Evolutionary conservation across 345 rosid genomes (phyloP), one percentile per base, ranked within the genome.

Genomic region (Hibiscus trionum): DNA sequence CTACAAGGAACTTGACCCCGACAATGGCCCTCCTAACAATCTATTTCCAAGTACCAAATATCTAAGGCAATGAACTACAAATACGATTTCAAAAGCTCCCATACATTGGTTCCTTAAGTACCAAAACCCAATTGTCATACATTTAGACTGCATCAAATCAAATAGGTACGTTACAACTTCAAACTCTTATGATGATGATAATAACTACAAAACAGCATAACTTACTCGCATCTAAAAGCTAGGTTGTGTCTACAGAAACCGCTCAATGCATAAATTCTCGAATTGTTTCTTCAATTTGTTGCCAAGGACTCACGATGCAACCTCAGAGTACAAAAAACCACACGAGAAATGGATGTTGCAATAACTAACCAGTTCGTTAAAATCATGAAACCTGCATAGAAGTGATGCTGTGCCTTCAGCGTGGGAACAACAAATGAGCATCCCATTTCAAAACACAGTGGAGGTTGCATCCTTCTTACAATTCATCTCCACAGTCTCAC

Each of bases 121-220:
- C 29, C 5, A 31, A 55, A n/a, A 69, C 50, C 61, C 33, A 69
- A 55, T 17, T 10, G 4, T 7, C 29, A 53, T 11, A 67, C n/a
- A 26, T 47, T 47, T 39, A 47, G 39, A 15, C 21, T 47, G 24
- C 46, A 61, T n/a, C 19, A 64, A 65, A 70, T 49, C 42, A 71
- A 31, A 17, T 5, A 58, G 33, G 15, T 57, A 21, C 33, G 31
- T 57, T 57, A 57, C 61, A 24, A 24, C 61, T 57, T 57, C 44
- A 21, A 56, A 56, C 29, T 19, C 24, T 8, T 56, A 19, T 56
- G 15, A 62, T 27, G 26, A 61, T 56, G 15, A 62, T 27, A 17
- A 61, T 37, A 78, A 66, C 50, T 49, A 74, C 75, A 71, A 66
- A 52, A 29, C 69, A 71, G 16, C 19, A 74, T 9, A 37, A 39